A percentile compares a stretch with the other conserved stretches of the same genome.
Evolutionary conservation across 495 filamentous ascomycete genomes (phyloP).

Genomic region (Pseudomonodictys pantanalensis): DNA sequence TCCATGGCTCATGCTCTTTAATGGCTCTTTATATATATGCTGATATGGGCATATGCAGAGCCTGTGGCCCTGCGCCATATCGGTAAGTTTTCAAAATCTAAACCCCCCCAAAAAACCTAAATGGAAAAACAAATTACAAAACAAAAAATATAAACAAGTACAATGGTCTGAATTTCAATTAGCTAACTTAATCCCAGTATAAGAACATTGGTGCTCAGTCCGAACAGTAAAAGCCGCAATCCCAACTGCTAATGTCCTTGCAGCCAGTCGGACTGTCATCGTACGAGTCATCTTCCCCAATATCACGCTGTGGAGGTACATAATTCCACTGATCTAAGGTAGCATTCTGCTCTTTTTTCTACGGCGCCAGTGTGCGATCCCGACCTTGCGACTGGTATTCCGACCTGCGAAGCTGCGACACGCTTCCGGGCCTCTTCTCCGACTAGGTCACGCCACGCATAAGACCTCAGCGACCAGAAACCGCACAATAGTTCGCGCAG

Average conservation of each 20-base stretch:
- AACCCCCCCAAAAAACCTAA: too few species aligned
- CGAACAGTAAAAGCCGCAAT: neutral
- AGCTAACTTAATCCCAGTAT: too few species aligned
- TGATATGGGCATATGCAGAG: too few species aligned
- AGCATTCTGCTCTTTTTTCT: neutral
- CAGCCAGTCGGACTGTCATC: neutral
- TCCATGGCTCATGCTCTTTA: too few species aligned
- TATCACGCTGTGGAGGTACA: neutral
- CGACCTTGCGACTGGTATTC: conserved; percentile 11
- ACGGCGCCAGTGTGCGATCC: conserved; percentile 8
- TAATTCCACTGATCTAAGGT: neutral
- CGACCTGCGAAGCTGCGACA: conserved; percentile 3
- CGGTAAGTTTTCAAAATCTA: too few species aligned
- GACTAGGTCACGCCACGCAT: neutral
- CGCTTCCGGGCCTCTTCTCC: conserved; percentile 4
- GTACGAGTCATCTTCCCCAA: neutral
- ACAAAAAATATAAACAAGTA: too few species aligned
- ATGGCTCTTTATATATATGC: too few species aligned
- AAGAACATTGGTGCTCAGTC: too few species aligned
- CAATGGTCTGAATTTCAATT: too few species aligned
- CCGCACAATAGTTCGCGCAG: conserved; percentile 41
- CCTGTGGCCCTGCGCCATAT: too few species aligned
- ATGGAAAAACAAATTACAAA: too few species aligned
- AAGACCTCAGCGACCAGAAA: neutral
- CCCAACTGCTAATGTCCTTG: neutral